Base-by-base conservation (phyloP, 148 eudicot species). In the Vaccinium myrtillus region DNA sequence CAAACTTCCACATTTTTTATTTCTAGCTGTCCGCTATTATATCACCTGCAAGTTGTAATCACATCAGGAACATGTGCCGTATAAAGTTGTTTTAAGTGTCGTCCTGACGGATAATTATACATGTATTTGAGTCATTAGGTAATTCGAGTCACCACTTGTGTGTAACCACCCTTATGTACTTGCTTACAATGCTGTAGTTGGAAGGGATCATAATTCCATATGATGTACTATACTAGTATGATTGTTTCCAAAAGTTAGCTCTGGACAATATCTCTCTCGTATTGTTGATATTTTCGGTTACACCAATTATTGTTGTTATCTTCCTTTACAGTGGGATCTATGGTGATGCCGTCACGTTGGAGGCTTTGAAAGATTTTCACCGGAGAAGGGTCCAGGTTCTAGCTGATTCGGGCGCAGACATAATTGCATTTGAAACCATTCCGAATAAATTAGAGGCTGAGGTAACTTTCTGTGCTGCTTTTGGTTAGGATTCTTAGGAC, bases 371-470 rank as follows among this genome's bases (percentile, higher is more conserved):
- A 90, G 92, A 92, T 75, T 97, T 95, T 85, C 99, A 97, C 84
- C 87, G 98, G 83, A 91, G 92, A 89, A 91, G 98, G 91, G 94
- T 97, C 82, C 94, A 94, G 86, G 89, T 95, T 89, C 90, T 97
- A 80, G 96, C 94, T 69, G 98, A 93, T 79, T 85, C 98, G 59
- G 96, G 98, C 83, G 93, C 99, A 27, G 98, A 97, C 88, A 89
- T 97, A 77, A 91, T 97, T 75, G 99, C 99, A 77, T 97, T 95
- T 88, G 99, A 97, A 91, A 97, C 99, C 13, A 93, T 92, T 79
- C 99, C 99, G 61, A 97, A 97, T 85, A 92, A 93, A 90, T 80
- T 95, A 63, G 99, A 97, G 90, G 98, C 99, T 84, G 92, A 97
- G 98, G 99, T 97, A 89, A 89, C 73, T 67, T 23, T 12, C 16